A percentile compares a stretch with the other conserved stretches of the same genome.
Evolutionary conservation across 768 basidiomycete species (phyloP).

Genomic region (Boletus huronensis): DNA sequence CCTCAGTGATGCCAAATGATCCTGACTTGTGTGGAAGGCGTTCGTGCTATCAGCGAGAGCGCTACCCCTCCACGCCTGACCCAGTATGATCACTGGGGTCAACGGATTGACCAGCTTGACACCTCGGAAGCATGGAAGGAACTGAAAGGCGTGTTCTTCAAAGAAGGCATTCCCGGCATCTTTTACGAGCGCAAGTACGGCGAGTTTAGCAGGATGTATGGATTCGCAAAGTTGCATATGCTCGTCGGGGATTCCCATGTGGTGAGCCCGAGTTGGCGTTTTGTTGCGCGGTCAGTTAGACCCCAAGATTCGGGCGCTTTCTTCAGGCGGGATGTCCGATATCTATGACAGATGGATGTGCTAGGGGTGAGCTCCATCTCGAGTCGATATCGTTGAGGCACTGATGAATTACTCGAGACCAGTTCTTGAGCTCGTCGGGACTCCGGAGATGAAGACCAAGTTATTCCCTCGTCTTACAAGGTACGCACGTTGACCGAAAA

Average conservation of each 20-base stretch:
- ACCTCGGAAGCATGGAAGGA: slow-evolving; percentile 73
- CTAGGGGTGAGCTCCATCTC: slow-evolving; percentile 42
- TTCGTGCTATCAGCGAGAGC: slow-evolving; percentile 46
- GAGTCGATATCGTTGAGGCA: background rate
- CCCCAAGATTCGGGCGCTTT: background rate
- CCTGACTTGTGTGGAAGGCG: slow-evolving; percentile 34
- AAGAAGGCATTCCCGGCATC: slow-evolving; percentile 66
- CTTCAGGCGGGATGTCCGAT: slow-evolving; percentile 65
- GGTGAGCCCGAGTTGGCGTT: slow-evolving; percentile 33
- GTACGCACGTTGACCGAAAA: slow-evolving; percentile 29
- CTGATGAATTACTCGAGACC: background rate
- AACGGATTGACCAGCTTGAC: slow-evolving; percentile 58
- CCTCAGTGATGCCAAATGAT: background rate
- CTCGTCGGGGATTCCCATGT: slow-evolving; percentile 63
- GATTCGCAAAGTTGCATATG: slow-evolving; percentile 62
- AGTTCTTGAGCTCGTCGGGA: slow-evolving; percentile 67
- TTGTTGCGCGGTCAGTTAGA: background rate
- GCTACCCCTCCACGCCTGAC: slow-evolving; percentile 49
- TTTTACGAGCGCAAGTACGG: slow-evolving; percentile 62
- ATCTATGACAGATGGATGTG: slow-evolving; percentile 77
- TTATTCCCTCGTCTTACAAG: slow-evolving; percentile 59
- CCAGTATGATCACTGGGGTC: slow-evolving; percentile 76
- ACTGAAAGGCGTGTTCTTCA: slow-evolving; percentile 58
- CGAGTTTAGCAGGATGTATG: slow-evolving; percentile 59
- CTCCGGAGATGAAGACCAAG: slow-evolving; percentile 53